Evolutionary conservation across 139 green algal species (phyloP).

Genomic region (Axilococcus clingmanii): DNA sequence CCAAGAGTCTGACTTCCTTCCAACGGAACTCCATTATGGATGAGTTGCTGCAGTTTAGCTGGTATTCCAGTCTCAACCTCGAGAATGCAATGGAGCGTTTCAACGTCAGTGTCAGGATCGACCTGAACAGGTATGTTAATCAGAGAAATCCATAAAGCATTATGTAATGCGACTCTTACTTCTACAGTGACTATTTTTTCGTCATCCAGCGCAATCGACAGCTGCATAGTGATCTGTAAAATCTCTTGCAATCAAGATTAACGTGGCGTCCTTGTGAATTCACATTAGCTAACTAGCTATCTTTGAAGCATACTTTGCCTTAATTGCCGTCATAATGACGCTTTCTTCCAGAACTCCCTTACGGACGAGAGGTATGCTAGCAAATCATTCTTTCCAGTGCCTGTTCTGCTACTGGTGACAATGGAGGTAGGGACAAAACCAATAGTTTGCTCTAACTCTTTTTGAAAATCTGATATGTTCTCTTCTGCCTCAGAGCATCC

Average conservation of each 20-base stretch:
- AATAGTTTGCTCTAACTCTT: constrained; percentile 16
- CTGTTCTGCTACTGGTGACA: constrained; percentile 29
- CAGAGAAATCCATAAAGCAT: neutral
- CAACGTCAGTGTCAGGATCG: constrained; percentile 9
- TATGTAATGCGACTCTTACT: constrained; percentile 10
- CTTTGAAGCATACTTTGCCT: no score
- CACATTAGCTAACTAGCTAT: neutral
- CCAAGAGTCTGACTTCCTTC: constrained; percentile 24
- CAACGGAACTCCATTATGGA: constrained; percentile 37
- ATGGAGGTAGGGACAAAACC: constrained; percentile 43
- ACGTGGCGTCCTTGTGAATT: neutral
- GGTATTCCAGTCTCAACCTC: constrained; percentile 61
- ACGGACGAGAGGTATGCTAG: constrained; percentile 47
- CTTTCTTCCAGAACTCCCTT: constrained; percentile 13
- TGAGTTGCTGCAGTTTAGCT: constrained; percentile 39
- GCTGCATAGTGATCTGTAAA: constrained; percentile 38
- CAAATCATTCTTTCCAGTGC: constrained; percentile 43
- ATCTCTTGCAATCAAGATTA: neutral
- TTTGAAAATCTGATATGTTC: constrained; percentile 47
- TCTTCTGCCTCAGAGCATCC: constrained; percentile 10
- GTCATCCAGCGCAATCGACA: constrained; percentile 36
- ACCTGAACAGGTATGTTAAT: neutral
- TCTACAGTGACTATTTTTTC: constrained; percentile 45
- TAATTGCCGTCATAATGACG: neutral
- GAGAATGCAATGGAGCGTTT: constrained; percentile 66